phyloP scores from a whole-genome alignment of 2,329 filamentous ascomycete species.

The Penicillium hesseltinei region DNA sequence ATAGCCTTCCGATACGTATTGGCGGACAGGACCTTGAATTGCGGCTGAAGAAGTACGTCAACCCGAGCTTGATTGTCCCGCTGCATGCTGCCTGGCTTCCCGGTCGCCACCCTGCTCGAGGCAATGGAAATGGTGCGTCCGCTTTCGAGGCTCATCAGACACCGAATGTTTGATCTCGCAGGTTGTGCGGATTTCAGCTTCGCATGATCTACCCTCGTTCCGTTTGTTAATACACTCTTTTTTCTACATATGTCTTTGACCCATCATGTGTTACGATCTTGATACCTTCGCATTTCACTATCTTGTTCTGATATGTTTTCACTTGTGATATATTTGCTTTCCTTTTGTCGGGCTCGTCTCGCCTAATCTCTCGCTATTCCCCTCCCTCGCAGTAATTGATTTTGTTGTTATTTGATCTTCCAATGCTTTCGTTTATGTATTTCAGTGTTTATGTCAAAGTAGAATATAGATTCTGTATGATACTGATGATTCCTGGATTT shows the following conservation, averaged over 20 bases:
- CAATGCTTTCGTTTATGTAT: background rate
- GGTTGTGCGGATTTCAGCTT: background rate
- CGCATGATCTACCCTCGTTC: background rate
- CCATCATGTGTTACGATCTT: constrained; percentile 23
- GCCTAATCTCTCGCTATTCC: background rate
- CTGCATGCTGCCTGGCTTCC: constrained; percentile 48
- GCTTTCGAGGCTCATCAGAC: constrained; percentile 18
- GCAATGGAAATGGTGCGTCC: constrained; percentile 23
- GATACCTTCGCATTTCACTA: constrained; percentile 19
- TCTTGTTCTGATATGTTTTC: background rate
- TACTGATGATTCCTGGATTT: background rate
- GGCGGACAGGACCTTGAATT: constrained; percentile 42
- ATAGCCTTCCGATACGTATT: constrained; percentile 42
- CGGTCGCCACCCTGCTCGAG: constrained; percentile 20
- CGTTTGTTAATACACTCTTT: background rate
- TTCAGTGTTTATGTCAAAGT: background rate
- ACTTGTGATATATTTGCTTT: background rate
- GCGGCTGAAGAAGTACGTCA: constrained; percentile 47
- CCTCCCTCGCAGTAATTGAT: background rate
- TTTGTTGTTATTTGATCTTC: background rate
- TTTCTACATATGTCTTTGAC: background rate
- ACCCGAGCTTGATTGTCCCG: constrained; percentile 46
- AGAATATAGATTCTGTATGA: background rate
- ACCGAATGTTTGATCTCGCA: constrained; percentile 8
- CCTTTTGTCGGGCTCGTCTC: background rate